phyloP scores from a whole-genome alignment of 805 yeast genomes.

The Naumovozyma baii region DNA sequence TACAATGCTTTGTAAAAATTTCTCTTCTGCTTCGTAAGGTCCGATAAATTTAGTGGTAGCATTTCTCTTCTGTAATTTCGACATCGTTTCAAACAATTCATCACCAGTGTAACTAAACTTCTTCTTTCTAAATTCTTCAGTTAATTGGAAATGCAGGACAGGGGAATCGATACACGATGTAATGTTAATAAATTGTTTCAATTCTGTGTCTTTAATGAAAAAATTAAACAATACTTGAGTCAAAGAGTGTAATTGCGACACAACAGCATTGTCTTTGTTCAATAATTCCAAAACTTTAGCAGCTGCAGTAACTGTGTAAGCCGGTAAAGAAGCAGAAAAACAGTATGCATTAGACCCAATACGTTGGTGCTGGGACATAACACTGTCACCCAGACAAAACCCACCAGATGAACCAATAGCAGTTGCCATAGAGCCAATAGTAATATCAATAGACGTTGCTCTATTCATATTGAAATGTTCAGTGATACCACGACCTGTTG shows the following conservation, averaged over 20 bases:
- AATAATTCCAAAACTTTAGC: constrained; percentile 46
- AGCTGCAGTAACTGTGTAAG: constrained; percentile 67
- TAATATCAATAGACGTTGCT: constrained; percentile 60
- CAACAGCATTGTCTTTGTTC: constrained; percentile 31
- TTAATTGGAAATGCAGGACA: constrained; percentile 54
- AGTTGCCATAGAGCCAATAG: constrained; percentile 77
- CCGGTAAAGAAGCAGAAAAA: constrained; percentile 90
- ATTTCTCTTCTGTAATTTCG: constrained; percentile 26
- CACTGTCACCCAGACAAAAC: constrained; percentile 75
- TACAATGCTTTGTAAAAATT: constrained; percentile 56
- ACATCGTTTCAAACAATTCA: constrained; percentile 18
- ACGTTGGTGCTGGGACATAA: constrained; percentile 87
- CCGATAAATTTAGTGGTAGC: constrained; percentile 28
- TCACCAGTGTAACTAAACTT: constrained; percentile 23
- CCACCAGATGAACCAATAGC: constrained; percentile 86
- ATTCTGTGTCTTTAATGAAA: constrained; percentile 32
- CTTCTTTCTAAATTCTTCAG: constrained; percentile 31
- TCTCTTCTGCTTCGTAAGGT: constrained; percentile 40
- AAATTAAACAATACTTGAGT: constrained; percentile 32
- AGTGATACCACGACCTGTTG: constrained; percentile 73
- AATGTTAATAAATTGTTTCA: constrained; percentile 38
- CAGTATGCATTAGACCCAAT: constrained; percentile 84
- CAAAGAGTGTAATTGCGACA: constrained; percentile 33
- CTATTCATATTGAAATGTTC: constrained; percentile 67
- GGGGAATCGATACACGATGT: constrained; percentile 56